Evolutionary conservation across 2,329 filamentous ascomycete species (phyloP).

Genomic region (Alternaria arborescens): DNA sequence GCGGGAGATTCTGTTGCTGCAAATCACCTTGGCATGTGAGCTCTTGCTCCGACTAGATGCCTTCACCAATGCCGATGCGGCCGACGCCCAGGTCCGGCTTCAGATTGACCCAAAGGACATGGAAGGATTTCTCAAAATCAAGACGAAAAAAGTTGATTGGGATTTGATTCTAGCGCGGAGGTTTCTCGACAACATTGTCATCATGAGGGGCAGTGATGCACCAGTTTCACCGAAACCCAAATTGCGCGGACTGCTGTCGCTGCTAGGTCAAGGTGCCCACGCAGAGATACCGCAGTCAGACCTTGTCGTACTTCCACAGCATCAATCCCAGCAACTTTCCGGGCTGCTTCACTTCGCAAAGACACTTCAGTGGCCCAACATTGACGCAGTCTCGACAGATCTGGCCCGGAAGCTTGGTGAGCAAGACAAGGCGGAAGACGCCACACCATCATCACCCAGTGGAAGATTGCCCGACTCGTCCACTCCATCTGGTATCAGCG

Average conservation of each 20-base stretch:
- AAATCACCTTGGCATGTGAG: constrained; percentile 64
- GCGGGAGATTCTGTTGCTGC: constrained; percentile 63
- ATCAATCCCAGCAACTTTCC: constrained; percentile 55
- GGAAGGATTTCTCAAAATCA: constrained; percentile 56
- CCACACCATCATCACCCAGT: constrained; percentile 27
- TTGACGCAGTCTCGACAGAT: constrained; percentile 49
- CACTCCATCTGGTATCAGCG: constrained; percentile 44
- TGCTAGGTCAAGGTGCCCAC: constrained; percentile 33
- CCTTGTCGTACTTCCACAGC: constrained; percentile 46
- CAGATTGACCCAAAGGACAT: constrained; percentile 56
- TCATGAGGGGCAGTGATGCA: constrained; percentile 42
- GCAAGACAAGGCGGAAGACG: constrained; percentile 22
- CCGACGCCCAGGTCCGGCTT: constrained; percentile 50
- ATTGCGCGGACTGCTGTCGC: constrained; percentile 38
- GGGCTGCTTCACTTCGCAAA: constrained; percentile 62
- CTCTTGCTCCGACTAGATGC: constrained; percentile 64
- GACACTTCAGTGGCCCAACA: constrained; percentile 59
- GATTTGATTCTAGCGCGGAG: constrained; percentile 63
- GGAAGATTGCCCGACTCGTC: constrained; percentile 35
- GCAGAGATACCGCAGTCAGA: constrained; percentile 34
- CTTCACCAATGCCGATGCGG: constrained; percentile 43
- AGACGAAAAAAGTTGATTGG: constrained; percentile 64
- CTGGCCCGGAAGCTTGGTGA: constrained; percentile 50
- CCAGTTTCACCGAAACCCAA: constrained; percentile 30
- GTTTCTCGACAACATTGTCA: constrained; percentile 62